Evolutionary conservation across 352 stramenopile genomes (phyloP).

Genomic region (Pythium sp.): DNA sequence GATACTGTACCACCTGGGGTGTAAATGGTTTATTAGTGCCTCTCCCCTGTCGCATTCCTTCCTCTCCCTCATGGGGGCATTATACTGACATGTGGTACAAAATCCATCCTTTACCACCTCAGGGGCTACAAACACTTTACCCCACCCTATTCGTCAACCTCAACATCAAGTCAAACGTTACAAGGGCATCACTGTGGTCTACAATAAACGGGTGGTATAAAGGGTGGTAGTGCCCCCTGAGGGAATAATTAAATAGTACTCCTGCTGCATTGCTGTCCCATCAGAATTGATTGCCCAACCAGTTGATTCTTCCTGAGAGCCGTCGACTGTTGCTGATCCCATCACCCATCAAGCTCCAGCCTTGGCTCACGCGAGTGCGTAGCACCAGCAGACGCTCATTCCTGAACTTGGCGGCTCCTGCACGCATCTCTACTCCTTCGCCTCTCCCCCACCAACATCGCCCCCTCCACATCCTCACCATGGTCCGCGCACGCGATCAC

Average conservation of each 20-base stretch:
- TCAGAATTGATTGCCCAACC: conserved; percentile 5
- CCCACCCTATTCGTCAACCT: not conserved
- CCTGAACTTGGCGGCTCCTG: conserved; percentile 20
- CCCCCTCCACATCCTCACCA: conserved; percentile 21
- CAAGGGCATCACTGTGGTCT: too few relatives aligned
- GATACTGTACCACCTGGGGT: too few relatives aligned
- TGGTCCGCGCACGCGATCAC: conserved; percentile 24
- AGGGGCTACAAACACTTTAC: not conserved
- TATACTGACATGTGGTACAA: not conserved
- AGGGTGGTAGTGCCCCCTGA: not conserved
- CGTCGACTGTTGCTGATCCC: not conserved
- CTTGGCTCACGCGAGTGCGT: not conserved
- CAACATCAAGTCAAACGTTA: too few relatives aligned
- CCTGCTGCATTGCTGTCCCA: not conserved
- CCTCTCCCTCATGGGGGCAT: not conserved
- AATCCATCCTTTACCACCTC: not conserved
- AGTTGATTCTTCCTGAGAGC: not conserved
- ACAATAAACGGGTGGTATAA: conserved; percentile 1
- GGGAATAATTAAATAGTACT: not conserved
- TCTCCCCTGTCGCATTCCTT: not conserved
- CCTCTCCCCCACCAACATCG: not conserved
- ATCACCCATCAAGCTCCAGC: not conserved
- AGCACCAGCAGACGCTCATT: conserved; percentile 20
- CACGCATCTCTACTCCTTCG: not conserved
- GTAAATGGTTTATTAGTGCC: not conserved